Evolutionary conservation across 2,329 filamentous ascomycete genomes (phyloP).

Genomic region (Harringtonia aguacate): DNA sequence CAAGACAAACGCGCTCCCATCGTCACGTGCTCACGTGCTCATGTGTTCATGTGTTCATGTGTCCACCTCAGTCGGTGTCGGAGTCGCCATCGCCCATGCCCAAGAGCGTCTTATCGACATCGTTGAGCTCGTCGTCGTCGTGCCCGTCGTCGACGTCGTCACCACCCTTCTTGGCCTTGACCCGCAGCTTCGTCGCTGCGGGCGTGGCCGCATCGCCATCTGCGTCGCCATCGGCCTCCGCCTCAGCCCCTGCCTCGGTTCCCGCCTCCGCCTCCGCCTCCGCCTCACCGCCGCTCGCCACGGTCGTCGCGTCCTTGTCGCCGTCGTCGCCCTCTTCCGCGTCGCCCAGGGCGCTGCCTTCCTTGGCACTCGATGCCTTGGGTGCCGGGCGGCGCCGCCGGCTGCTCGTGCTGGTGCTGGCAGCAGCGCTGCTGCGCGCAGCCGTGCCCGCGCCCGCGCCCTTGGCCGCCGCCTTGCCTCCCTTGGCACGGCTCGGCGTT

Average conservation of each 20-base stretch:
- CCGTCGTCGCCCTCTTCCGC: background rate
- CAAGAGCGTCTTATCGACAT: constrained; percentile 23
- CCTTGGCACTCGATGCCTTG: background rate
- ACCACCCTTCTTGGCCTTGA: constrained; percentile 24
- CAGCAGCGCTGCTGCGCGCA: background rate
- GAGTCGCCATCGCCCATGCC: constrained; percentile 21
- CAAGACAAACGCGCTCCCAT: too few species aligned
- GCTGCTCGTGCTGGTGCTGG: constrained; percentile 7
- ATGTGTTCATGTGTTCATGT: background rate
- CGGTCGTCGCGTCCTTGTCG: constrained; percentile 12
- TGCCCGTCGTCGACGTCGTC: constrained; percentile 18
- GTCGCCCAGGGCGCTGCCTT: background rate
- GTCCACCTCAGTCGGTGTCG: constrained; percentile 18
- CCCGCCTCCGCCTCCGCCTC: constrained; percentile 31
- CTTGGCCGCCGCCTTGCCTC: background rate
- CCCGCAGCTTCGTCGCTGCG: too few species aligned
- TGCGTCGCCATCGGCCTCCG: constrained; percentile 29
- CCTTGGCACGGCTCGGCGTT: constrained; percentile 5
- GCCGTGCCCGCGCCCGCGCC: background rate
- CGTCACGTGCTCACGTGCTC: too few species aligned
- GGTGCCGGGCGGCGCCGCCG: constrained; percentile 6
- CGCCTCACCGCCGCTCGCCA: constrained; percentile 27
- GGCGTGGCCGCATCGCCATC: constrained; percentile 17
- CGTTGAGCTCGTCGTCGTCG: constrained; percentile 36
- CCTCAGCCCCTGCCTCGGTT: constrained; percentile 22